phyloP scores from a whole-genome alignment of 1,284 basidiomycete species.

The Exsudoporus floridanus region DNA sequence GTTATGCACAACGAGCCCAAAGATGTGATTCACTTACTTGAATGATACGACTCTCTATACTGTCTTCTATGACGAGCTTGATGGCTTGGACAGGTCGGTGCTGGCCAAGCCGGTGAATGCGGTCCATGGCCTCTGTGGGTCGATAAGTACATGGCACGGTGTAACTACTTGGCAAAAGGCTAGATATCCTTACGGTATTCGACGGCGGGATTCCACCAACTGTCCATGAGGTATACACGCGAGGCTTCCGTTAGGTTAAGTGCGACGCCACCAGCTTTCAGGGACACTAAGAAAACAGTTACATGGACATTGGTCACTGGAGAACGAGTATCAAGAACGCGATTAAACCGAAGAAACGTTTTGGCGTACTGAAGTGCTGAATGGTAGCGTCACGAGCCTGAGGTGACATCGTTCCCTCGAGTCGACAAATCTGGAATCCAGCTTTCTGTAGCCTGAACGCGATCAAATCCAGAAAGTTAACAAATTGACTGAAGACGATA shows the following conservation, averaged over 20 bases:
- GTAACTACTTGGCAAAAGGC: background rate
- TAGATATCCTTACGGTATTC: constrained; percentile 61
- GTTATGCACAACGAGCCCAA: background rate
- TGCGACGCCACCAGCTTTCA: constrained; percentile 97
- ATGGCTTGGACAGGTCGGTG: constrained; percentile 90
- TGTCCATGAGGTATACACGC: constrained; percentile 90
- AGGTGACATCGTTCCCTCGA: constrained; percentile 97
- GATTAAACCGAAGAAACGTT: constrained; percentile 1
- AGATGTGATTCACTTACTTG: constrained; percentile 44
- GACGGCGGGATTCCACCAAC: constrained; percentile 91
- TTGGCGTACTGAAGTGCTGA: constrained; percentile 81
- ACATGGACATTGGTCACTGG: constrained; percentile 90
- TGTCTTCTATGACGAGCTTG: constrained; percentile 94
- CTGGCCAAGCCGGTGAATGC: constrained; percentile 90
- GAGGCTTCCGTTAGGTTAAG: constrained; percentile 92
- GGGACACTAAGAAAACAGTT: constrained; percentile 92
- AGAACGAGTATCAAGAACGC: background rate
- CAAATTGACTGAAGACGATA: constrained; percentile 94
- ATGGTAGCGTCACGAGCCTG: constrained; percentile 95
- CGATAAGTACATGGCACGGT: constrained; percentile 17
- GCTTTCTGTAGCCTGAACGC: constrained; percentile 91
- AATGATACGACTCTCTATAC: constrained; percentile 93
- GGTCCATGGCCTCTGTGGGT: constrained; percentile 89
- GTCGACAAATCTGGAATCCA: constrained; percentile 89
- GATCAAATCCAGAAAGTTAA: constrained; percentile 88